Conservation (phyloP, 1,139 yeast species). For the Tardiomyces blankii region DNA sequence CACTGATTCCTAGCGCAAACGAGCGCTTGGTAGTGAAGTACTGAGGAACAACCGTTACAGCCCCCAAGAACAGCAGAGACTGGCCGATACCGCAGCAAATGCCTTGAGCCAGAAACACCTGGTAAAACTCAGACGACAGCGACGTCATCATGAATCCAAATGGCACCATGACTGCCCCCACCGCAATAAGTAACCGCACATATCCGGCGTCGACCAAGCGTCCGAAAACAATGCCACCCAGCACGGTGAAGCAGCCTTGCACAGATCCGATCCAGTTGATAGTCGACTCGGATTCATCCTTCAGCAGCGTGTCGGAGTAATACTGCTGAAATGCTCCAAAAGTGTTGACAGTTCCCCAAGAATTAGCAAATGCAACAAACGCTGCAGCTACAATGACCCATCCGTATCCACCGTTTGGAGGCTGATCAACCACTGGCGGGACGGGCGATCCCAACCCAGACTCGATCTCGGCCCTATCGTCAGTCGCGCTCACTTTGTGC, state of each 20-base stretch:
- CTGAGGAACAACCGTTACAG: conserved; percentile 28
- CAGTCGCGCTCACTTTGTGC: too few species aligned
- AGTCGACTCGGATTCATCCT: conserved; percentile 30
- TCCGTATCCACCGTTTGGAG: too few species aligned
- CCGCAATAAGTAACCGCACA: conserved; percentile 18
- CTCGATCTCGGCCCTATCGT: too few species aligned
- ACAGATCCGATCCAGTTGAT: conserved; percentile 59
- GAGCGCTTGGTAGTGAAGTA: conserved; percentile 47
- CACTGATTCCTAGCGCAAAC: conserved; percentile 45
- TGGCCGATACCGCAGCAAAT: conserved; percentile 42
- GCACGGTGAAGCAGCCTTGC: conserved; percentile 39
- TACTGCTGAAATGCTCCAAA: conserved; percentile 55
- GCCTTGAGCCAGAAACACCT: conserved; percentile 48
- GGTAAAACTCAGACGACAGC: conserved; percentile 38
- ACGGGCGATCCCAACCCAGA: too few species aligned
- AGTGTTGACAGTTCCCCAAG: conserved; percentile 50
- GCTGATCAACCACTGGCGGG: too few species aligned
- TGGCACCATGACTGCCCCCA: conserved; percentile 38
- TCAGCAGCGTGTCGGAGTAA: conserved; percentile 36
- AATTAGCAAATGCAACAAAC: conserved; percentile 40
- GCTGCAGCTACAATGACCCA: conserved; percentile 16
- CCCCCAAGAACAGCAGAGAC: conserved; percentile 29
- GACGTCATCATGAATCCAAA: conserved; percentile 46
- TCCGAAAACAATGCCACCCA: conserved; percentile 49
- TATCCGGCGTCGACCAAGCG: conserved; percentile 43